A percentile compares a stretch with the other conserved stretches of the same genome.
phyloP scores from a whole-genome alignment of 148 eudicot species.

The Amaranthus cruentus region DNA sequence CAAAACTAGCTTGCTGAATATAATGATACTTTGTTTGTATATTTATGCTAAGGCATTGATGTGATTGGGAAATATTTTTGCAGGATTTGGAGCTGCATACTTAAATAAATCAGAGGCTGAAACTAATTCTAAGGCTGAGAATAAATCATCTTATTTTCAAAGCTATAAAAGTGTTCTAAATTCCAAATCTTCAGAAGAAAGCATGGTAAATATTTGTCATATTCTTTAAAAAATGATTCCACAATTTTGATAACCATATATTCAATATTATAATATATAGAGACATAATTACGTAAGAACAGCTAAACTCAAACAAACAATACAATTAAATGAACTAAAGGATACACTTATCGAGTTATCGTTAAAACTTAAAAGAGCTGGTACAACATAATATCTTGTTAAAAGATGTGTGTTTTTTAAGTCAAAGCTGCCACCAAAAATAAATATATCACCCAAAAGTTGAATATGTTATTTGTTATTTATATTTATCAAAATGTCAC shows the following conservation, averaged over 20 bases:
- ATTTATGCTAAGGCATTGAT: no score
- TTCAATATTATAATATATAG: no score
- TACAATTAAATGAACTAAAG: neutral
- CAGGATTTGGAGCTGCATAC: constrained; percentile 42
- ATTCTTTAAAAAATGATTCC: neutral
- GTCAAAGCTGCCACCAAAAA: no score
- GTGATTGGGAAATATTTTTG: neutral
- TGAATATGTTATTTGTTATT: no score
- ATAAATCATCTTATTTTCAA: constrained; percentile 18
- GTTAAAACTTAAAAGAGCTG: neutral
- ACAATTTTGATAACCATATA: no score
- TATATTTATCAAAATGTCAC: no score
- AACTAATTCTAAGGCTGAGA: constrained; percentile 10
- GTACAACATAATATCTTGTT: no score
- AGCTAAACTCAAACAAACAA: neutral
- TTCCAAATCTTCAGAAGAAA: constrained; percentile 37
- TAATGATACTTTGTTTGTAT: no score
- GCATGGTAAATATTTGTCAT: constrained; percentile 25
- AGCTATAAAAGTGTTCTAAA: constrained; percentile 34
- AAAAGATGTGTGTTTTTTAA: no score
- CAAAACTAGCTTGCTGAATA: no score
- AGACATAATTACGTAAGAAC: no score
- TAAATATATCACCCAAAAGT: no score
- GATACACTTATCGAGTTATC: neutral
- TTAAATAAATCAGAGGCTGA: constrained; percentile 18